Percentiles rank a stretch among this genome's conserved stretches.
Evolutionary conservation across 164 flowering plant species (phyloP).

Genomic region (Berberis thunbergii): DNA sequence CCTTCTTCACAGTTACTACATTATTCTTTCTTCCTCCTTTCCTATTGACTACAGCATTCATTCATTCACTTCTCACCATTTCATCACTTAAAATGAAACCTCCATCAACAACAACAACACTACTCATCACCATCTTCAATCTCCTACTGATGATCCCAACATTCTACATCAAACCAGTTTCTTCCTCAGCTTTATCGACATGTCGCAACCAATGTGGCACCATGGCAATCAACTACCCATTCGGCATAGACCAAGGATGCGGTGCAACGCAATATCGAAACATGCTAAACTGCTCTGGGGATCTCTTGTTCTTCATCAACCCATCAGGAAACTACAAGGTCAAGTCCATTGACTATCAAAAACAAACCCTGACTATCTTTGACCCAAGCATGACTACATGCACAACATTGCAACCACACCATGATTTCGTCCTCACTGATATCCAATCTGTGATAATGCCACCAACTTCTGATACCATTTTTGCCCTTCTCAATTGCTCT

Average conservation of each 20-base stretch:
- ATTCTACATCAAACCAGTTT: not conserved
- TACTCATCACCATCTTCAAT: too few relatives aligned
- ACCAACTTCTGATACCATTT: slow-evolving; percentile 69
- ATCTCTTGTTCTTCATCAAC: slow-evolving; percentile 48
- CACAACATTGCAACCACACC: slow-evolving; percentile 74
- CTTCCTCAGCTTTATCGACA: slow-evolving; percentile 5
- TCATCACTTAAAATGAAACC: too few relatives aligned
- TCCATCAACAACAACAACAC: too few relatives aligned
- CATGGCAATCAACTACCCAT: slow-evolving; percentile 62
- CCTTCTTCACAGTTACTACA: too few relatives aligned
- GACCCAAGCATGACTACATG: slow-evolving; percentile 93
- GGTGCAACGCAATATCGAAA: slow-evolving; percentile 65
- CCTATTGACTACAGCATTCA: too few relatives aligned
- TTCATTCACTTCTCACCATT: too few relatives aligned
- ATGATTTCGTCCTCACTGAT: slow-evolving; percentile 57
- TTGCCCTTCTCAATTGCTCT: slow-evolving; percentile 81
- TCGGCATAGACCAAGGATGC: slow-evolving; percentile 78
- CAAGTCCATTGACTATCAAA: slow-evolving; percentile 58
- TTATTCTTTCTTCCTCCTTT: too few relatives aligned
- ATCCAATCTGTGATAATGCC: slow-evolving; percentile 55
- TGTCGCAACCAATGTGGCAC: slow-evolving; percentile 58
- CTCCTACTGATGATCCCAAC: too few relatives aligned
- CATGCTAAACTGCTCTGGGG: slow-evolving; percentile 60
- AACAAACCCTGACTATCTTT: slow-evolving; percentile 36
- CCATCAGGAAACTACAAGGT: slow-evolving; percentile 80